Evolutionary conservation across 1,284 basidiomycete genomes (phyloP).

Genomic region (Puccinia hordei): DNA sequence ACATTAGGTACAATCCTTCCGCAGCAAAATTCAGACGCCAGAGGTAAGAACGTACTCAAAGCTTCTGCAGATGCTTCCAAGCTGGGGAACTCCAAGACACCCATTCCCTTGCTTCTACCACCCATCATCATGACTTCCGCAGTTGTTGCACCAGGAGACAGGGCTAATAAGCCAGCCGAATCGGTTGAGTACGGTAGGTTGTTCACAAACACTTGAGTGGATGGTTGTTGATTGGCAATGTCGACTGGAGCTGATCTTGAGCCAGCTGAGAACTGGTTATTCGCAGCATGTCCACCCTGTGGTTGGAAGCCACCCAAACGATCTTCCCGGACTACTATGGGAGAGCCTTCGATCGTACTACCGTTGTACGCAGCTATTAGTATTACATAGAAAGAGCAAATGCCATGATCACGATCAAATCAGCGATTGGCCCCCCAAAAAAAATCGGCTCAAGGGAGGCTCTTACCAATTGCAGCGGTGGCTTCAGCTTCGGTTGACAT

Average conservation of each 20-base stretch:
- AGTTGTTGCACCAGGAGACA: constrained; percentile 36
- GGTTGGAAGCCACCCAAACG: constrained; percentile 11
- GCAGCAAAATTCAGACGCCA: background rate
- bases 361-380: constrained; percentile 46
- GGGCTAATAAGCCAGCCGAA: constrained; percentile 30
- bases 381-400: background rate
- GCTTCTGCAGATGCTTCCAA: constrained; percentile 47
- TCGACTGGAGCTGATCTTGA: constrained; percentile 22
- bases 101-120: constrained; percentile 50
- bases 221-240: constrained; percentile 43
- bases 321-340: constrained; percentile 44
- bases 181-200: constrained; percentile 45
- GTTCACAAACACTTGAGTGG: constrained; percentile 50
- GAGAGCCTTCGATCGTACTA: constrained; percentile 45
- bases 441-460: background rate
- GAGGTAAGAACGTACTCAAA: constrained; percentile 13
- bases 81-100: constrained; percentile 47
- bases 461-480: constrained; percentile 38
- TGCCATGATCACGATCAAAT: background rate
- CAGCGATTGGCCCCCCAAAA: background rate
- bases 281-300: constrained; percentile 9
- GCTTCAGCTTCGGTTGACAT: constrained; percentile 89
- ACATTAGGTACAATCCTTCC: constrained; percentile 1
- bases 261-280: background rate
- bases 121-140: constrained; percentile 47